Evolutionary conservation across 805 yeast genomes (phyloP), one percentile per base, ranked within the genome.

Genomic region (Teunomyces cretensis): DNA sequence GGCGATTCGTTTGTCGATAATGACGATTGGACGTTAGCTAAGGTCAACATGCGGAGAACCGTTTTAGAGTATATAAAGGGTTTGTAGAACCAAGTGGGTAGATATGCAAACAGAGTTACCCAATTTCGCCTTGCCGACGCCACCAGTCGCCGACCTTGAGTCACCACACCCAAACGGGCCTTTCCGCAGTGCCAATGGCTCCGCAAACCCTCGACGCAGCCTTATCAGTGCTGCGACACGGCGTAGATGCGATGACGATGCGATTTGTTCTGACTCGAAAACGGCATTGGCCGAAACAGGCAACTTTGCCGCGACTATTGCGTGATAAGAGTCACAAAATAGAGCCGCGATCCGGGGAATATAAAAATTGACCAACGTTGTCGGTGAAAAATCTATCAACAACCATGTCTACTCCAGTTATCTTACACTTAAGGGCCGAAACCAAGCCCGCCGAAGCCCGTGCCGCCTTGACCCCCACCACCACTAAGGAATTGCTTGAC

Each of bases 361-460:
- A 26, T 26, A 26, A 26, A 26, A 26, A 15, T 16, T 1, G 16
- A 7, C 11, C 28, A 22, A 11, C 28, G 11, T 14, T 14, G n/a
- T 11, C 3, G 16, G 31, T n/a, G 13, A 30, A 28, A 30, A 30
- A 30, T 30, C n/a, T 13, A 30, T 9, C 33, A 14, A 14, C 33
- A 8, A 43, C 19, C 15, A 49, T 48, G 52, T 44, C 54, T 15
- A 31, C 52, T 33, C 62, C 76, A 52, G 88, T 86, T 31, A 82
- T 77, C 43, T 74, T 94, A 53, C 99, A 94, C 60, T 75, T 94
- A 51, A 86, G 99, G 76, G 97, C 97, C 28, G 99, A 94, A 68
- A 87, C 94, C 59, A 94, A 94, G 80, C 96, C 98, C 22, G 72
- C 89, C 60, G 99, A 94, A 74, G 96, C 95, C 50, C 86, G 99